phyloP scores from a whole-genome alignment of 257 asterid genomes.

The Gentiana dahurica region DNA sequence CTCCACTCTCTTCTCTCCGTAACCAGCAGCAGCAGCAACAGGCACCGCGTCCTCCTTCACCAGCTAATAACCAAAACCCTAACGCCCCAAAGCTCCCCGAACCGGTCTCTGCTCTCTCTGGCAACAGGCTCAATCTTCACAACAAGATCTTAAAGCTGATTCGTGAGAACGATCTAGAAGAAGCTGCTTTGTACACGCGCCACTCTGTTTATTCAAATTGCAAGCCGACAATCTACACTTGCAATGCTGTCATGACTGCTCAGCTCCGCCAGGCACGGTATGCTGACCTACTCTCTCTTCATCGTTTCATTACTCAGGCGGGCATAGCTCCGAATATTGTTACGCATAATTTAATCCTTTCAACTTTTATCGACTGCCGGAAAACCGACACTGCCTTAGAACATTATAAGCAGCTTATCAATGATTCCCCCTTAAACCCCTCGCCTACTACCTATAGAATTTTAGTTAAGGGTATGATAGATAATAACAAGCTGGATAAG shows the following conservation, averaged over 20 bases:
- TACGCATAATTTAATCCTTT: conserved; percentile 59
- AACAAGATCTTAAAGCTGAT: conserved; percentile 66
- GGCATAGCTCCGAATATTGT: conserved; percentile 70
- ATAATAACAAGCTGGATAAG: conserved; percentile 45
- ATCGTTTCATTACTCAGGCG: conserved; percentile 81
- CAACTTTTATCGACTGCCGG: conserved; percentile 70
- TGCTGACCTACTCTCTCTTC: conserved; percentile 74
- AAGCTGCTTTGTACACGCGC: conserved; percentile 86
- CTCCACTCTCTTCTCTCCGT: conserved; percentile 62
- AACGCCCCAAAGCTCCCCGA: conserved; percentile 89
- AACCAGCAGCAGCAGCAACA: conserved; percentile 54
- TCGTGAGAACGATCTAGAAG: conserved; percentile 86
- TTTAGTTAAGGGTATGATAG: conserved; percentile 63
- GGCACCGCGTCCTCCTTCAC: conserved; percentile 23
- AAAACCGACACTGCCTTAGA: conserved; percentile 77
- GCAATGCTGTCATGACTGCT: conserved; percentile 81
- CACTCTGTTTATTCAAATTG: conserved; percentile 89
- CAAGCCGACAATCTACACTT: conserved; percentile 79
- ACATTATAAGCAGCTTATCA: conserved; percentile 64
- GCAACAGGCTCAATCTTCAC: conserved; percentile 70
- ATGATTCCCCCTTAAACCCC: conserved; percentile 64
- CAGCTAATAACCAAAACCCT: conserved; percentile 32
- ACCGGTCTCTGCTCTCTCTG: conserved; percentile 56
- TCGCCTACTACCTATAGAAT: conserved; percentile 67
- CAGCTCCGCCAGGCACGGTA: conserved; percentile 73